Conservation (phyloP, 192 early-diverging fungal genomes). For the Coemansia sp. region DNA sequence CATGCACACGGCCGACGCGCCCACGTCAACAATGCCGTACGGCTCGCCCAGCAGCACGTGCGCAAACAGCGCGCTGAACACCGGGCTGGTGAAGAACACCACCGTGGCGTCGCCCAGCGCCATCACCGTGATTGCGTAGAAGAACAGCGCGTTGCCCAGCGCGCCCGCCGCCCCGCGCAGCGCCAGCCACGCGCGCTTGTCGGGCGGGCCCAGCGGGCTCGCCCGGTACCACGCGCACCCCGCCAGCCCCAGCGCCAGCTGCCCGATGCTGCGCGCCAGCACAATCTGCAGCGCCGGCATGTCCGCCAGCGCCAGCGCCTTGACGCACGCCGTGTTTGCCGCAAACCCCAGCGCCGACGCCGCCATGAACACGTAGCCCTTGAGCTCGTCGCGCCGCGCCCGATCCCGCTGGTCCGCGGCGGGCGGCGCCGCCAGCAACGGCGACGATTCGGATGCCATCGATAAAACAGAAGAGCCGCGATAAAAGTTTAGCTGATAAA, state of each 20-base stretch:
- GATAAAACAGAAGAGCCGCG: too few relatives aligned
- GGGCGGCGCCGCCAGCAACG: background rate
- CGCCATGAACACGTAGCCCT: constrained; percentile 55
- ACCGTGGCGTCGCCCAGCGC: constrained; percentile 73
- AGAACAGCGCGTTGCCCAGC: constrained; percentile 64
- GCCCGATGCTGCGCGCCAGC: constrained; percentile 65
- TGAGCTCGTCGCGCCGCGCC: constrained; percentile 33
- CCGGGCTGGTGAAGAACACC: constrained; percentile 71
- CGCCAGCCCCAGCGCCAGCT: constrained; percentile 56
- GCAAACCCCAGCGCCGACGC: constrained; percentile 68
- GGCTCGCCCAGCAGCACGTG: constrained; percentile 59
- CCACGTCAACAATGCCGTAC: constrained; percentile 56
- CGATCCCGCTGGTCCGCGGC: constrained; percentile 11
- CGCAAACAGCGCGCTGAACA: constrained; percentile 71
- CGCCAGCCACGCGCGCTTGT: constrained; percentile 57
- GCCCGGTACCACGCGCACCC: constrained; percentile 53
- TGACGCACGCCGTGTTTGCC: constrained; percentile 69
- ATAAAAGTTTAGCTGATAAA: too few relatives aligned
- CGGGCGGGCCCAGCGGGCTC: constrained; percentile 54
- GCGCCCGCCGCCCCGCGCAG: constrained; percentile 64
- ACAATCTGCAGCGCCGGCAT: constrained; percentile 71
- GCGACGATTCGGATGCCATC: background rate
- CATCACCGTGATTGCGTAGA: constrained; percentile 64
- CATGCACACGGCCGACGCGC: constrained; percentile 56
- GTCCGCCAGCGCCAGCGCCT: constrained; percentile 51